Evolutionary conservation across 176 grass and related monocot species (phyloP), one percentile per base, ranked within the genome.

Genomic region (Canna indica): DNA sequence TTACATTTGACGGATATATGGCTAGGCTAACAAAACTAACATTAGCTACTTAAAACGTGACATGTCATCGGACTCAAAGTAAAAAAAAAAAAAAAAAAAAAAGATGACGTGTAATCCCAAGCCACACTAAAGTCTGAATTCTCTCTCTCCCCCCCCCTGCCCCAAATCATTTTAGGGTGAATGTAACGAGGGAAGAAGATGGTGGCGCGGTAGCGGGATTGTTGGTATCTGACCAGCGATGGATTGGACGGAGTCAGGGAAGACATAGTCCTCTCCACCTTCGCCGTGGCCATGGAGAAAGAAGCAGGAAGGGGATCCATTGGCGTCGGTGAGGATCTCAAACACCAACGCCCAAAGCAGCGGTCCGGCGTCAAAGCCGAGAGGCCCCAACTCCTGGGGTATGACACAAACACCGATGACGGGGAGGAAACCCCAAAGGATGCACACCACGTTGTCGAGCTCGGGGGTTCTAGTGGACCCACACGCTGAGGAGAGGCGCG

Each of bases 381-480:
- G 71, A 17, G 81, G 81, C 36, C 82, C 85, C 39, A 91, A 76
- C 70, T 86, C 88, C 79, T 96, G 92, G 25, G 92, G 92, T 48
- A 96, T 78, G 70, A 69, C 63, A 46, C 85, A 76, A 18, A 86
- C 73, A 47, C 75, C 86, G 56, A 91, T 83, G 71, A 91, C 67
- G 67, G 92, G 91, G 31, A 96, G 70, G 73, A 96, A 96, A 0
- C 92, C 88, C 58, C 85, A 90, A 75, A 91, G 34, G 9, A 67
- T 74, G 76, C 62, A 36, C 30, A 96, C 85, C 38, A 96, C 85
- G 80, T 96, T 96, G 67, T 88, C 88, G 59, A 96, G 82, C 79
- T 91, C 88, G 0, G 88, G n/a, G 92, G 68, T 96, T 96, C 79
- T 96, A 81, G 85, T 96, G 85, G 12, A 85, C 88, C 88, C 88